Percentiles rank a stretch among this genome's conserved stretches.
These are phyloP conservation scores for Talaromyces ruber DNA, from an alignment of 495 filamentous ascomycete species.

Conservation along the genomic window DNA sequence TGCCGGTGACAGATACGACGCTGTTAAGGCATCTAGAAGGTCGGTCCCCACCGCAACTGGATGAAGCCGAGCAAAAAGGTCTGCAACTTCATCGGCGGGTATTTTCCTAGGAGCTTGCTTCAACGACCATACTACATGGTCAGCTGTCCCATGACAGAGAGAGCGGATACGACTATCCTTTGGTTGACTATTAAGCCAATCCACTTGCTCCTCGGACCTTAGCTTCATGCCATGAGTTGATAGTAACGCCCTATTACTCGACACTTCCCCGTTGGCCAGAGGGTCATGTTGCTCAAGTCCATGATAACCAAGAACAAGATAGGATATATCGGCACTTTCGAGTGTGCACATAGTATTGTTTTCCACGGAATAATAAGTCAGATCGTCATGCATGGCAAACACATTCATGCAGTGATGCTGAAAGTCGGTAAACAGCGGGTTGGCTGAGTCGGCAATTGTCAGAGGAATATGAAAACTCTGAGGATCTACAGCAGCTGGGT, in stretches of 20 bases:
- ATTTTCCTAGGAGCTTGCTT: conserved; percentile 14
- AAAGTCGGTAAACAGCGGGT: conserved; percentile 45
- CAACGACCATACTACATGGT: conserved; percentile 26
- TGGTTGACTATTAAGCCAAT: not conserved
- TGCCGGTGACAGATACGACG: conserved; percentile 27
- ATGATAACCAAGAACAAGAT: conserved; percentile 48
- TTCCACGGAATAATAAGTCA: conserved; percentile 19
- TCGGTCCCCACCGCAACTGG: conserved; percentile 37
- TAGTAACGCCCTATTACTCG: not conserved
- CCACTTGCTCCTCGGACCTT: not conserved
- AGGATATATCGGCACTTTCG: conserved; percentile 23
- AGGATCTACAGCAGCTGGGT: not conserved
- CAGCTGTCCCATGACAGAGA: conserved; percentile 38
- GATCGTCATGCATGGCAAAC: conserved; percentile 39
- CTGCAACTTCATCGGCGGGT: conserved; percentile 19
- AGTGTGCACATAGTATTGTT: conserved; percentile 7
- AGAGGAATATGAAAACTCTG: conserved; percentile 13
- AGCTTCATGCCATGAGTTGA: not conserved
- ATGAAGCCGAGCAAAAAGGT: not conserved
- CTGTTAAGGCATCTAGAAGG: conserved; percentile 23
- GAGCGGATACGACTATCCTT: not conserved
- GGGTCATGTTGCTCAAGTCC: conserved; percentile 7
- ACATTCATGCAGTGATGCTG: conserved; percentile 40
- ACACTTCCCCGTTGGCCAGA: not conserved
- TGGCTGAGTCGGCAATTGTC: conserved; percentile 25